Conservation (phyloP, 768 basidiomycete genomes). For the Cystobasidium ongulense region DNA sequence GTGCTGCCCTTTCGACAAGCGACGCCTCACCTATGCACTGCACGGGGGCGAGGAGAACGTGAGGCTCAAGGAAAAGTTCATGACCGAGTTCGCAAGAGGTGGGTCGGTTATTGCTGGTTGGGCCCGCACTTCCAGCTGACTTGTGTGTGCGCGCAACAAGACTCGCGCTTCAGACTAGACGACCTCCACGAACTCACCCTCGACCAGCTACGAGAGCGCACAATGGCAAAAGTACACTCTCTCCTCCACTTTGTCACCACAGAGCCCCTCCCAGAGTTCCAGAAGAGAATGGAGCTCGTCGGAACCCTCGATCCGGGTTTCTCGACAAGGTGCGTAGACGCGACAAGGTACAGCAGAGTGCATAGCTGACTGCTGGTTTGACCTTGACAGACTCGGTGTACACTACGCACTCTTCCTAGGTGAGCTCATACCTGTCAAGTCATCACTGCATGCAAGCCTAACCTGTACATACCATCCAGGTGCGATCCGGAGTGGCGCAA, state of each 20-base stretch:
- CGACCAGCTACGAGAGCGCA: conserved; percentile 46
- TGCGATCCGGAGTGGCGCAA: conserved; percentile 47
- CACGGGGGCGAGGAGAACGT: conserved; percentile 19
- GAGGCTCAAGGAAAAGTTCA: conserved; percentile 36
- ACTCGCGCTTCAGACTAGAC: conserved; percentile 45
- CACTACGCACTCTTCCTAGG: conserved; percentile 35
- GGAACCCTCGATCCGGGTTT: conserved; percentile 48
- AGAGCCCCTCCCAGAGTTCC: conserved; percentile 47
- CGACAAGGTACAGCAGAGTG: neutral
- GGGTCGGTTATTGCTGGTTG: neutral
- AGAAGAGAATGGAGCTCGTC: conserved; percentile 47
- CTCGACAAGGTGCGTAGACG: conserved; percentile 43
- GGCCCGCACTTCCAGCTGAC: neutral
- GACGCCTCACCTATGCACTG: conserved; percentile 5
- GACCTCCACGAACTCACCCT: conserved; percentile 44
- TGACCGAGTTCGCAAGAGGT: conserved; percentile 46
- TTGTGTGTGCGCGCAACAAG: neutral
- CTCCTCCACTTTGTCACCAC: conserved; percentile 49
- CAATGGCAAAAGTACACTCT: conserved; percentile 48
- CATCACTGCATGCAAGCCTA: neutral
- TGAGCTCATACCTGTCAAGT: neutral
- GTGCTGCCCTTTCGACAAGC: conserved; percentile 30
- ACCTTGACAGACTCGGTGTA: conserved; percentile 28
- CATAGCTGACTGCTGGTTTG: neutral
- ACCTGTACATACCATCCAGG: conserved; percentile 44